Base-by-base conservation (phyloP, 2,329 filamentous ascomycete species). In the Penicillium sp. region DNA sequence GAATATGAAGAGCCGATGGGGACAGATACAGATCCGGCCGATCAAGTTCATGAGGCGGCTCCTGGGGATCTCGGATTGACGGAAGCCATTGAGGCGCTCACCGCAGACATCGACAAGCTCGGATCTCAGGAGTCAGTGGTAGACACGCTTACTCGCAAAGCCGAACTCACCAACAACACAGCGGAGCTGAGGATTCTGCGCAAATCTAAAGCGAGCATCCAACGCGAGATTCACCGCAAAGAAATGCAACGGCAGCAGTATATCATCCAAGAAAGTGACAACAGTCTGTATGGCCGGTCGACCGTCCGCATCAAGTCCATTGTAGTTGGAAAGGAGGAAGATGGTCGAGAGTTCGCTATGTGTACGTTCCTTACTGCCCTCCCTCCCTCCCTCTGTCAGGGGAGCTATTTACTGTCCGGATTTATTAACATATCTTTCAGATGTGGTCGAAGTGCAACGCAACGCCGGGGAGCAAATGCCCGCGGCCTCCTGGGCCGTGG, bases 231-330 rank as follows among this genome's bases (percentile, higher is more conserved):
- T 47, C 81, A 88, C 50, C 83, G 90, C 32, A 98, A 97, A 65
- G 91, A 97, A 69, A 79, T 98, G 63, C 93, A 98, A 66, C 81
- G 90, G 45, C 93, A 95, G 67, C 94, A 98, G 66, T 98, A 98
- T 61, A 88, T 95, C 39, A 83, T 97, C 6, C 93, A 98, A 69
- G 93, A 98, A 69, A 96, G 89, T 63, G 94, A 98, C 66, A 98
- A 95, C 67, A 95, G 89, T 67, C 76, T 98, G 22, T 97, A 94
- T 62, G 93, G 93, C 2, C 86, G 91, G 17, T 91, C 93, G 2
- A 88, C 83, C 0, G 82, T 97, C 60, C 85, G 81, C 60, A 96
- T 98, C 65, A 93, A 91, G 63, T 88, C 87, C 0, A 90, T 95
- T 47, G 88, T 95, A 71, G 88, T 96, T 13, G 91, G 89, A 54